Evolutionary conservation across 2,329 filamentous ascomycete species (phyloP).

Genomic region (Leptosphaerulina australis): DNA sequence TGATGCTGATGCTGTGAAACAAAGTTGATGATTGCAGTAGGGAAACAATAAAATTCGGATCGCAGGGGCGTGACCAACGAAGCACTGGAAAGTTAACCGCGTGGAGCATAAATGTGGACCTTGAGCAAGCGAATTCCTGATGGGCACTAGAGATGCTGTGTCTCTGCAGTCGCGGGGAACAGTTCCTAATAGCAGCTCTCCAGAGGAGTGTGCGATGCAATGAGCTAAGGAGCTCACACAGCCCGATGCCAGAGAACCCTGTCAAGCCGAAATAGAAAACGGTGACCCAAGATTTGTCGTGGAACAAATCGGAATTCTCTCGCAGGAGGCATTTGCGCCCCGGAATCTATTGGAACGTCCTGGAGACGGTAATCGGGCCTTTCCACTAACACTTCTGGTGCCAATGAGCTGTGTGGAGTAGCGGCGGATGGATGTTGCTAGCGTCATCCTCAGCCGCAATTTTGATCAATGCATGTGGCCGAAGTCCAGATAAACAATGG

Average conservation of each 20-base stretch:
- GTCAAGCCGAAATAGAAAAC: constrained; percentile 2
- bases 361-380: constrained; percentile 8
- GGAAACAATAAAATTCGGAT: background rate
- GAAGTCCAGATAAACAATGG: background rate
- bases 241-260: constrained; percentile 1
- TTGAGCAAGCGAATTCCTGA: background rate
- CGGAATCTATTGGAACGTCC: constrained; percentile 4
- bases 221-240: constrained; percentile 5
- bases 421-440: constrained; percentile 1
- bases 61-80: constrained; percentile 7
- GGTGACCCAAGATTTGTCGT: constrained; percentile 1
- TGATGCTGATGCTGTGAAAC: constrained; percentile 3
- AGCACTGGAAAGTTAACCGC: background rate
- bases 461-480: background rate
- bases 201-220: constrained; percentile 2
- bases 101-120: background rate
- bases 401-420: constrained; percentile 13
- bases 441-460: constrained; percentile 4
- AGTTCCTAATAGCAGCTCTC: constrained; percentile 3
- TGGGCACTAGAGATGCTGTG: background rate
- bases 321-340: constrained; percentile 3
- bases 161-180: constrained; percentile 6
- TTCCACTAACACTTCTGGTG: background rate
- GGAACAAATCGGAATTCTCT: constrained; percentile 1
- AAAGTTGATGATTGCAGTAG: constrained; percentile 15